These are phyloP conservation scores for Pyrenopolyporus hunteri DNA, from an alignment of 495 filamentous ascomycete species.

Conservation along the genomic window DNA sequence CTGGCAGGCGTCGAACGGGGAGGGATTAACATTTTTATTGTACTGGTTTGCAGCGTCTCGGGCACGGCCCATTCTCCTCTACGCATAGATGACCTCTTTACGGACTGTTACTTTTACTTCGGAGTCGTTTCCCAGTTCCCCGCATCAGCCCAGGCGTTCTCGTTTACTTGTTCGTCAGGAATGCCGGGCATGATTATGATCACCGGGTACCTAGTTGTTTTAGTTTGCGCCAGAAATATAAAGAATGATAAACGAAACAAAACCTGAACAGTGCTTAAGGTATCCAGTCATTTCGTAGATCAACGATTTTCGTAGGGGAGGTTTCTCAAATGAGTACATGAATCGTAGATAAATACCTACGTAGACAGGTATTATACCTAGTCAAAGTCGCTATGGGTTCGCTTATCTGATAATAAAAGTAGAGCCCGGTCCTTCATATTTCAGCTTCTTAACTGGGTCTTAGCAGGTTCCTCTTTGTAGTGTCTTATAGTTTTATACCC, in stretches of 20 bases:
- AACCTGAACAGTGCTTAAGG: background rate
- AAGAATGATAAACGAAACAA: slow-evolving; percentile 6
- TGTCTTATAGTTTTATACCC: too few relatives aligned
- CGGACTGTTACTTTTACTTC: slow-evolving; percentile 2
- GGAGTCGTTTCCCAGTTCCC: slow-evolving; percentile 5
- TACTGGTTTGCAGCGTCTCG: slow-evolving; percentile 1
- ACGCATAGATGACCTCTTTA: slow-evolving; percentile 9
- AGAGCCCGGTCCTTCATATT: background rate
- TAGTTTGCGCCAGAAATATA: background rate
- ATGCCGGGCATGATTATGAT: slow-evolving; percentile 14
- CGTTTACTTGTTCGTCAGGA: slow-evolving; percentile 14
- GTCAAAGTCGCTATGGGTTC: background rate
- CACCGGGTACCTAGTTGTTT: slow-evolving; percentile 2
- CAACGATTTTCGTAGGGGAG: background rate
- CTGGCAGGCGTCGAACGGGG: slow-evolving; percentile 25
- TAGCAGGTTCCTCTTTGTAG: background rate
- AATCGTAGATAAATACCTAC: slow-evolving; percentile 4
- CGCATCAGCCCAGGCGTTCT: slow-evolving; percentile 26
- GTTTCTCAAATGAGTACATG: slow-evolving; percentile 2
- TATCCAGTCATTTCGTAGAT: background rate
- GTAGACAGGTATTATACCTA: too few relatives aligned
- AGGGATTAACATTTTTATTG: slow-evolving; percentile 2
- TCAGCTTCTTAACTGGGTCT: background rate
- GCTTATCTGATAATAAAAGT: background rate
- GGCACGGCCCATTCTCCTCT: background rate